A percentile compares a stretch with the other conserved stretches of the same genome.
Evolutionary conservation across 176 grass and related monocot species (phyloP).

Genomic region (Juncus inflexus): DNA sequence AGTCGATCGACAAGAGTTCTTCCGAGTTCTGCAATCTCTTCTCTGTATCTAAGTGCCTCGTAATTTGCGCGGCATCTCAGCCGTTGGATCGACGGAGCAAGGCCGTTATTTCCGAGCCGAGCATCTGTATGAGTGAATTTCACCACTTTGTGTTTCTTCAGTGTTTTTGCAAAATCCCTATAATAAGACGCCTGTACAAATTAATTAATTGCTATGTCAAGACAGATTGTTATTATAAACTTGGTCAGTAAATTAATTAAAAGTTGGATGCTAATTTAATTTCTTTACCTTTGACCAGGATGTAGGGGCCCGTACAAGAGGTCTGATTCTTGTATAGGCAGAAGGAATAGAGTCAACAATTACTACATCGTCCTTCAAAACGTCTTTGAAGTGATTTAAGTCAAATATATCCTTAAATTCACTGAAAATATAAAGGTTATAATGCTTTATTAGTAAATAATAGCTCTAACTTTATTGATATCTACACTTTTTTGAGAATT

Average conservation of each 20-base stretch:
- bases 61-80: constrained; percentile 78
- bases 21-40: constrained; percentile 55
- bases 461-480: neutral
- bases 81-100: constrained; percentile 57
- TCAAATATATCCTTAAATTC: constrained; percentile 84
- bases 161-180: constrained; percentile 38
- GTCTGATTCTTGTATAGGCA: constrained; percentile 43
- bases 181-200: constrained; percentile 71
- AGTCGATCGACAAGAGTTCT: constrained; percentile 58
- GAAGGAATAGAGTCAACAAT: constrained; percentile 55
- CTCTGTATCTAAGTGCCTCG: constrained; percentile 52
- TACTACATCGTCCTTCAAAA: constrained; percentile 46
- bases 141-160: constrained; percentile 63
- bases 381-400: constrained; percentile 58
- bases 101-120: constrained; percentile 69
- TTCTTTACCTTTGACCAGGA: constrained; percentile 69
- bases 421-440: constrained; percentile 21
- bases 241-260: too few relatives aligned
- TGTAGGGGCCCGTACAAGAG: constrained; percentile 39
- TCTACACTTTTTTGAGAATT: neutral
- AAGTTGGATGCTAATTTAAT: too few relatives aligned
- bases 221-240: too few relatives aligned
- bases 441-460: constrained; percentile 16
- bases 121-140: constrained; percentile 74
- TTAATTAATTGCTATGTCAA: neutral